These are phyloP conservation scores for Hypoxylon perforatum DNA, from an alignment of 495 filamentous ascomycete genomes.

Conservation along the genomic window DNA sequence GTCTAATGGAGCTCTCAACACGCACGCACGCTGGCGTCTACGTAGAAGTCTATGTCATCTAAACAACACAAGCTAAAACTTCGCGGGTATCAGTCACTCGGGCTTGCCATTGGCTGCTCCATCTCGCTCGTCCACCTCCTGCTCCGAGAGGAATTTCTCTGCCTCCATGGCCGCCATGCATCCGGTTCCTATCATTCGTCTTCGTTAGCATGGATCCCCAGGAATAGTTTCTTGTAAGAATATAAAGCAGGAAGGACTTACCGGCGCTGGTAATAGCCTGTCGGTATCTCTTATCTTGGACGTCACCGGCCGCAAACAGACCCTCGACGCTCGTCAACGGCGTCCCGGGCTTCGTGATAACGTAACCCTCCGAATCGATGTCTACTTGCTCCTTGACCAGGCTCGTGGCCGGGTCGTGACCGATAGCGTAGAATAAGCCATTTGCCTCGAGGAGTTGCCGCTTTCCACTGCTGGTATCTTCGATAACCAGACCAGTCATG, in stretches of 20 bases:
- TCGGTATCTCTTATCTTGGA: slow-evolving; percentile 98
- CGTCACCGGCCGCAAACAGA: slow-evolving; percentile 96
- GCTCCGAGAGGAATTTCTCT: slow-evolving; percentile 87
- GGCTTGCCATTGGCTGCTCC: slow-evolving; percentile 46
- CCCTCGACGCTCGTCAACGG: slow-evolving; percentile 88
- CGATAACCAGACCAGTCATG: slow-evolving; percentile 85
- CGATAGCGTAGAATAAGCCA: slow-evolving; percentile 97
- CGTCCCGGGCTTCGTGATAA: slow-evolving; percentile 88
- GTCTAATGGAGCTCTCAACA: slow-evolving; percentile 25
- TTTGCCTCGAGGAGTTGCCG: slow-evolving; percentile 86
- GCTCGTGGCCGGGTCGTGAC: slow-evolving; percentile 91
- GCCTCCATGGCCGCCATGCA: slow-evolving; percentile 96
- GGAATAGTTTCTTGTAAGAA: background rate
- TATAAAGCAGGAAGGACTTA: no score
- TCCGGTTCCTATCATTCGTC: slow-evolving; percentile 74
- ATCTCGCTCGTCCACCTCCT: slow-evolving; percentile 63
- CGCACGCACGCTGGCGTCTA: slow-evolving; percentile 11
- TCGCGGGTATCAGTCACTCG: slow-evolving; percentile 32
- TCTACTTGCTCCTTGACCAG: slow-evolving; percentile 89
- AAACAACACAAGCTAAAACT: slow-evolving; percentile 9
- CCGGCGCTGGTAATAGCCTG: slow-evolving; percentile 98
- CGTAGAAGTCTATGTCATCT: slow-evolving; percentile 14
- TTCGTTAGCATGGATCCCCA: slow-evolving; percentile 48
- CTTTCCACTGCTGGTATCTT: slow-evolving; percentile 80
- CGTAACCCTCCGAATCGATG: slow-evolving; percentile 86